phyloP scores from a whole-genome alignment of 1,284 basidiomycete genomes.

The Hemileia vastatrix region DNA sequence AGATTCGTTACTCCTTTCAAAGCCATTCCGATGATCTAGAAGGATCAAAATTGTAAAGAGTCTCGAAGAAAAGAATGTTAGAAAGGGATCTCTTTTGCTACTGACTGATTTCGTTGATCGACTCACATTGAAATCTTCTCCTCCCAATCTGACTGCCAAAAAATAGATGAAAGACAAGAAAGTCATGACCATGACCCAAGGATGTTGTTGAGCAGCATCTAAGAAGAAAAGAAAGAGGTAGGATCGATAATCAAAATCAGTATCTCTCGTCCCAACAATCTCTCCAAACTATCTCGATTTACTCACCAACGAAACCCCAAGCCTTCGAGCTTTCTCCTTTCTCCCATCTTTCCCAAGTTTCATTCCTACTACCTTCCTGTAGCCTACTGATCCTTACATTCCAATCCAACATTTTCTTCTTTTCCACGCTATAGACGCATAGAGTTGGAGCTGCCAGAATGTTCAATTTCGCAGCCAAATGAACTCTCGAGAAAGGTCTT shows the following conservation, averaged over 20 bases:
- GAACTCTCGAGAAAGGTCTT: no score
- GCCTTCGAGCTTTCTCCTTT: slow-evolving; percentile 27
- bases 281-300: background rate
- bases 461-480: no score
- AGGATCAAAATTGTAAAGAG: no score
- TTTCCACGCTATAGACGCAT: no score
- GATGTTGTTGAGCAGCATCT: slow-evolving; percentile 27
- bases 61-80: no score
- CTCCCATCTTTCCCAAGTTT: slow-evolving; percentile 34
- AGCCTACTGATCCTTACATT: no score
- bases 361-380: no score
- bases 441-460: no score
- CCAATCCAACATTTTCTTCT: no score
- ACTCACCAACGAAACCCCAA: slow-evolving; percentile 27
- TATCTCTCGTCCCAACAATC: background rate
- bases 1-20: no score
- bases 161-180: slow-evolving; percentile 27
- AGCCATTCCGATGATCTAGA: no score
- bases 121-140: slow-evolving; percentile 30
- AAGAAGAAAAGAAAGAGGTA: background rate
- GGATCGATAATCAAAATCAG: background rate
- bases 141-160: slow-evolving; percentile 26
- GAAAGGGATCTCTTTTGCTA: no score
- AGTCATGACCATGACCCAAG: slow-evolving; percentile 27
- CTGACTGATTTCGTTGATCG: background rate